phyloP scores from a whole-genome alignment of 2,329 filamentous ascomycete species.

The Fusarium kyushuense region DNA sequence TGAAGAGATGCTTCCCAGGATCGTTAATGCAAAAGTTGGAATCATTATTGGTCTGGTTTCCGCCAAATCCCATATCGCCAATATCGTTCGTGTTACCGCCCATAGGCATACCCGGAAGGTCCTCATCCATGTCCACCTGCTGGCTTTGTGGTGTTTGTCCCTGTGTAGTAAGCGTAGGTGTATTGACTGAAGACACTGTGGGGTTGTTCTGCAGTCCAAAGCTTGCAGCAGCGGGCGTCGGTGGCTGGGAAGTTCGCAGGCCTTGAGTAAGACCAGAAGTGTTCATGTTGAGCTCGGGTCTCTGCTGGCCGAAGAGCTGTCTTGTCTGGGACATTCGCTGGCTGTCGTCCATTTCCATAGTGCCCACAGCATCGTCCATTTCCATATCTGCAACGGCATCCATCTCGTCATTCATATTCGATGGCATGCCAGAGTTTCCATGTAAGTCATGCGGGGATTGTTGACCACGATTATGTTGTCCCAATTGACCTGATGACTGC shows the following conservation, averaged over 20 bases:
- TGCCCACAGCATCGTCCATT: constrained; percentile 84
- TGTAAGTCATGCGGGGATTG: constrained; percentile 51
- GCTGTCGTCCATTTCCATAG: constrained; percentile 72
- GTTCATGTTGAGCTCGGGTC: constrained; percentile 82
- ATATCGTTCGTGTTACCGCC: constrained; percentile 67
- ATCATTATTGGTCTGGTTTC: constrained; percentile 53
- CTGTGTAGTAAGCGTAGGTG: constrained; percentile 86
- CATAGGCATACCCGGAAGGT: constrained; percentile 72
- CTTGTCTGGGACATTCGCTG: constrained; percentile 77
- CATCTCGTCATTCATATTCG: constrained; percentile 70
- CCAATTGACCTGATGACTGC: constrained; percentile 50
- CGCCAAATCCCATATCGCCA: constrained; percentile 67
- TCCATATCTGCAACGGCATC: constrained; percentile 96
- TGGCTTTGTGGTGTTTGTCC: constrained; percentile 72
- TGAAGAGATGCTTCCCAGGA: constrained; percentile 92
- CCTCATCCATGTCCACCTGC: constrained; percentile 78
- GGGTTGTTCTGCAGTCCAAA: constrained; percentile 92
- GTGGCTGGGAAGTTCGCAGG: constrained; percentile 85
- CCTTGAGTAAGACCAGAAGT: constrained; percentile 81
- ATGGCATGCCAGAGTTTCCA: constrained; percentile 59
- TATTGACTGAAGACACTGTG: constrained; percentile 97
- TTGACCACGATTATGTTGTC: constrained; percentile 52
- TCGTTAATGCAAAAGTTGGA: constrained; percentile 82
- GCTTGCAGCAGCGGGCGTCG: constrained; percentile 81
- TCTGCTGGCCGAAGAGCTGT: constrained; percentile 73